phyloP scores from a whole-genome alignment of 371 early-diverging fungal species.

The Mucor racemosus region DNA sequence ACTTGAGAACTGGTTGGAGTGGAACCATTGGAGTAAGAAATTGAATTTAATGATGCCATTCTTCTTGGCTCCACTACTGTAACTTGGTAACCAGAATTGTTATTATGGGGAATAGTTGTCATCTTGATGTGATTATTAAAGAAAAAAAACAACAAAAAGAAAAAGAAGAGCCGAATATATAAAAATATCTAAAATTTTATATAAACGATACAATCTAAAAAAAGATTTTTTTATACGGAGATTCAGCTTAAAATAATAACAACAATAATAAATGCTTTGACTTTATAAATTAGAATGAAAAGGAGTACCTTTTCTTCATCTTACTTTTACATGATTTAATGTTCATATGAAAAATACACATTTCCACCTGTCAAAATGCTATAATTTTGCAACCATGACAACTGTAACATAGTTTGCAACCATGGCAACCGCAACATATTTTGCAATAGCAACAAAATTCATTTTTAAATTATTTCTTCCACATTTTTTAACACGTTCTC shows the following conservation, averaged over 20 bases:
- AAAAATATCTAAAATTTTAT: background rate
- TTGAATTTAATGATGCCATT: background rate
- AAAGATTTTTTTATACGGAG: conserved; percentile 3
- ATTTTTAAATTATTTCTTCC: background rate
- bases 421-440: background rate
- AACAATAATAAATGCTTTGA: no score
- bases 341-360: background rate
- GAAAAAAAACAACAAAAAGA: background rate
- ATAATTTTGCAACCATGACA: background rate
- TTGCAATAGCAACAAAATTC: background rate
- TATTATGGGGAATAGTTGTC: conserved; percentile 5
- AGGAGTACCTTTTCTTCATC: background rate
- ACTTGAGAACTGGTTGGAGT: background rate
- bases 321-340: background rate
- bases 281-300: background rate
- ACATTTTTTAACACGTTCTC: background rate
- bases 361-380: background rate
- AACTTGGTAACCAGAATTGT: background rate
- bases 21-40: background rate
- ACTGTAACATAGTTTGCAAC: background rate
- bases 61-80: background rate
- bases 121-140: background rate
- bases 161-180: background rate
- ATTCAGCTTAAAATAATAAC: background rate
- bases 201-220: background rate